Conservation (phyloP, 345 rosid species). For the Brassica rapa region DNA sequence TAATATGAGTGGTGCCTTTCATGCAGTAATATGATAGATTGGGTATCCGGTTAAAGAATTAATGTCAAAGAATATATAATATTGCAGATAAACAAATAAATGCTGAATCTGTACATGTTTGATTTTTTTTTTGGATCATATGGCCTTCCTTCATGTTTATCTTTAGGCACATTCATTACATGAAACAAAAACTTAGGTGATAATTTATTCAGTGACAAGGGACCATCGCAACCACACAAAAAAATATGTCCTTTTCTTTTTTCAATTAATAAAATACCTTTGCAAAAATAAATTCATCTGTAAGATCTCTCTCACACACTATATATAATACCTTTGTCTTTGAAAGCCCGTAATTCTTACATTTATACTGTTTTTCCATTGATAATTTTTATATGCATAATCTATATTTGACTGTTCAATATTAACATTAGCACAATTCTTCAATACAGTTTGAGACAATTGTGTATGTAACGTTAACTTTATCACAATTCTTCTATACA, state of each 20-base stretch:
- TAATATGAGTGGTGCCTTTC: neutral
- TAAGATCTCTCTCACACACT: neutral
- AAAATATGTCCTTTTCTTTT: neutral
- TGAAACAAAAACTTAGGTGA: conserved; percentile 42
- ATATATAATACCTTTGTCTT: neutral
- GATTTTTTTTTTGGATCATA: conserved; percentile 33
- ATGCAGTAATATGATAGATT: neutral
- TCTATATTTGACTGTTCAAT: neutral
- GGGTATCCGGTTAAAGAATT: neutral
- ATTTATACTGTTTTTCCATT: no score
- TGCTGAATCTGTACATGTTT: conserved; percentile 21
- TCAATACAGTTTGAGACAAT: neutral
- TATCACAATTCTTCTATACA: neutral
- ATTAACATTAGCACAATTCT: neutral
- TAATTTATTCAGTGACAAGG: conserved; percentile 32
- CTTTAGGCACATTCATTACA: conserved; percentile 44
- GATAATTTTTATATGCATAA: neutral
- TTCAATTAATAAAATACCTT: conserved; percentile 1
- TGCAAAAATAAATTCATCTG: neutral
- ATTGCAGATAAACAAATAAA: conserved; percentile 17
- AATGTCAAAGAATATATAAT: conserved; percentile 3
- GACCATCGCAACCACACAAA: conserved; percentile 33
- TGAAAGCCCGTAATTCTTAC: neutral
- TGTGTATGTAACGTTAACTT: neutral
- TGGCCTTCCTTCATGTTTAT: conserved; percentile 37